Base-by-base conservation (phyloP, 192 early-diverging fungal species). In the Gamsiella multidivaricata region DNA sequence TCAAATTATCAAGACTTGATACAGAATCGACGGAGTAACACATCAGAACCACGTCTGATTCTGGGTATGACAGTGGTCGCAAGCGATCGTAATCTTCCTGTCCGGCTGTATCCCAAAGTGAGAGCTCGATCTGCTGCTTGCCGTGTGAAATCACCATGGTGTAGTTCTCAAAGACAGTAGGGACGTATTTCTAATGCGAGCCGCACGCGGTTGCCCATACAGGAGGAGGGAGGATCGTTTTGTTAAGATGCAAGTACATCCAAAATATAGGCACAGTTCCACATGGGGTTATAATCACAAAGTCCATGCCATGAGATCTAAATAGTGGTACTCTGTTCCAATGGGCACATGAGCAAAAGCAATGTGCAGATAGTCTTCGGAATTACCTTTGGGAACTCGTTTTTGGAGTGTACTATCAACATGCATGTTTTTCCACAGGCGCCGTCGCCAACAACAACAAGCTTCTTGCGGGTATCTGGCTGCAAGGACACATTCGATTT, bases 381-480 rank as follows among this genome's bases (percentile, higher is more conserved):
- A 18, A 5, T 46, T 85, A 96, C 94, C 82, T 92, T 88, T 39
- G 94, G 95, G 74, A 93, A 95, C 25, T 70, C 65, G 26, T 88
- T 88, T 23, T 91, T 88, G 46, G 88, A 87, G 60, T 88, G 93
- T n/a, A 91, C 89, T 26, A 90, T 91, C 15, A 94, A 75, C 53
- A 94, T 81, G 54, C 86, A 88, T 3, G 93, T 94, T 73, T 94
- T 94, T 29, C 93, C 92, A 54, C 91, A 91, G 31, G 87, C 90
- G 61, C 93, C 93, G 75, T 94, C 92, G 29, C 93, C 93, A 55
- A 94, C 92, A 31, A 92, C 88, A 36, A 94, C 93, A 46, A 94
- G 84, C 65, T 94, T 94, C 64, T 89, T 85, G 32, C 89, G 67
- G 51, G 88, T 79, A 22, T 84, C 83, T 28, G 65, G 65, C 65